Evolutionary conservation across 495 filamentous ascomycete species (phyloP), one percentile per base, ranked within the genome.

Genomic region (Letharia lupina): DNA sequence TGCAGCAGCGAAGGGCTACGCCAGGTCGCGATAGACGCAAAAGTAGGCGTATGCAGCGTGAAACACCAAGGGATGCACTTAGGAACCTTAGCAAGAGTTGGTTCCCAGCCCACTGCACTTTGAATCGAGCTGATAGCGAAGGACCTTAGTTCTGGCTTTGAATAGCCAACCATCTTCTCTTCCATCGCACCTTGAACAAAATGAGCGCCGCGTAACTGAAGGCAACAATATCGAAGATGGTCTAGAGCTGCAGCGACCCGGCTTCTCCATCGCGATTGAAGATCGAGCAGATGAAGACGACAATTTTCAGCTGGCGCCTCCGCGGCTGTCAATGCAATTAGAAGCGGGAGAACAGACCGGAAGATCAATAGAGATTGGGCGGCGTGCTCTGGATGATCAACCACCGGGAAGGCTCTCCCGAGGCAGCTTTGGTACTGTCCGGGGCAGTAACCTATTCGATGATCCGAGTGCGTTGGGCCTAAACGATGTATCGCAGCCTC

Each of bases 41-140:
- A 64, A 91, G 88, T 68, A 78, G 84, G 31, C 81, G 85, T 50
- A 78, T 87, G 66, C 85, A 88, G 71, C 82, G 89, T 56, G 89
- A 92, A 74, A 91, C 90, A 9, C 89, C 89, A 9, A 85, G 89
- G 63, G 86, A 91, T 72, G 78, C 86, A 31, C 72, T 93, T 40
- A 81, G 85, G 39, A 83, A 85, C 62, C 78, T 94, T 13, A 87
- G 88, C 62, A 83, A 79, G 75, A 78, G 83, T 75, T 77, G 37
- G 73, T 67, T 31, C 41, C 20, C 4, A 16, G 41, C 41, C 65
- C 20, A 48, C 41, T 35, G 37, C 20, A 47, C 3, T 3, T 23
- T 16, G 9, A 13, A n/a, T 33, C 13, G 31, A 23, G 50, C 63
- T 65, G 28, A 65, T 39, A 37, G 33, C 13, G 20, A 23, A 44